These are phyloP conservation scores for Babesia divergens DNA, from an alignment of 169 alveolate genomes.

Conservation along the genomic window DNA sequence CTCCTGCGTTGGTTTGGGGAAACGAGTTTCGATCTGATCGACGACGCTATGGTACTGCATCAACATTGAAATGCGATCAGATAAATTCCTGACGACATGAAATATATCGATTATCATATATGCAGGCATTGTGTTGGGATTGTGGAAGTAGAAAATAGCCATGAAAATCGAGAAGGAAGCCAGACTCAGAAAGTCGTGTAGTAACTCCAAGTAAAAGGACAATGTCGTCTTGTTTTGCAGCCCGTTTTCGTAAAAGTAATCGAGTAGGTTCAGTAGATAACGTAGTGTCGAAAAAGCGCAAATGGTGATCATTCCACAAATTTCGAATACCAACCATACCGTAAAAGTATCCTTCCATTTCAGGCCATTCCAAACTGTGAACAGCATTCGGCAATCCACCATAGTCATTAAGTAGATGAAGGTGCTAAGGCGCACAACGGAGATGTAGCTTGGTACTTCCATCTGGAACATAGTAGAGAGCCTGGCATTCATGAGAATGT, in stretches of 20 bases:
- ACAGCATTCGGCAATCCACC: constrained; percentile 61
- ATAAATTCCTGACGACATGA: constrained; percentile 64
- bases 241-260: constrained; percentile 43
- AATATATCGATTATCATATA: constrained; percentile 84
- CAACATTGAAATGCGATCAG: constrained; percentile 32
- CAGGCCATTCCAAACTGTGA: constrained; percentile 60
- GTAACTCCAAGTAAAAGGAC: constrained; percentile 66
- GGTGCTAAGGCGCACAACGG: constrained; percentile 53
- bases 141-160: constrained; percentile 75
- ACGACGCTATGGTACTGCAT: constrained; percentile 52
- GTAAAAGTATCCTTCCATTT: constrained; percentile 77
- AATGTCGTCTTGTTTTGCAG: constrained; percentile 66
- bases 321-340: constrained; percentile 83
- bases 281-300: constrained; percentile 17
- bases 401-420: constrained; percentile 69
- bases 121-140: constrained; percentile 81
- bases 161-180: constrained; percentile 48
- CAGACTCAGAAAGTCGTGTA: constrained; percentile 67
- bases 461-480: constrained; percentile 76
- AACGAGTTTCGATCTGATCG: constrained; percentile 13
- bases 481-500: constrained; percentile 75
- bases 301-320: constrained; percentile 39
- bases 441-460: constrained; percentile 74
- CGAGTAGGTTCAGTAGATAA: constrained; percentile 36
- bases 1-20: constrained; percentile 78